A percentile compares a stretch with the other conserved stretches of the same genome.
Evolutionary conservation across 2,329 filamentous ascomycete species (phyloP).

Genomic region (Cyclaneusma minus): DNA sequence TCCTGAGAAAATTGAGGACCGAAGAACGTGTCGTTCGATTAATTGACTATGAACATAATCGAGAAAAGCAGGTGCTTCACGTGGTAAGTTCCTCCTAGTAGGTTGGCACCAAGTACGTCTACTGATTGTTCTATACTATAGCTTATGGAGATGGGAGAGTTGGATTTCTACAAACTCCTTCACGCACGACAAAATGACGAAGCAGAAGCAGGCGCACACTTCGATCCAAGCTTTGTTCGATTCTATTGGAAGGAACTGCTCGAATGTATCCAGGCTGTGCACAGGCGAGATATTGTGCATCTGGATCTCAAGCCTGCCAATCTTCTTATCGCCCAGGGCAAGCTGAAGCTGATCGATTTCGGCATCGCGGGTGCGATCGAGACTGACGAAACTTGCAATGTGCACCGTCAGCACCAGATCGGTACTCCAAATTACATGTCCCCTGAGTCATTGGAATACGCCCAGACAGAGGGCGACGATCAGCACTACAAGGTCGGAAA

Average conservation of each 20-base stretch:
- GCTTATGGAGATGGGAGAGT: constrained; percentile 96
- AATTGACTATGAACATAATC: constrained; percentile 86
- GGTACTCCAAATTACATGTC: constrained; percentile 99
- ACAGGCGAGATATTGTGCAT: constrained; percentile 84
- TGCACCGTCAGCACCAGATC: constrained; percentile 88
- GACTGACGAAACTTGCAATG: constrained; percentile 88
- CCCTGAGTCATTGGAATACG: constrained; percentile 64
- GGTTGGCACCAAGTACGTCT: not conserved
- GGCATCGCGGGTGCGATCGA: constrained; percentile 97
- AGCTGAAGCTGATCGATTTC: constrained; percentile 93
- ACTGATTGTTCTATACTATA: constrained; percentile 19
- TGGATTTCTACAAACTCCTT: constrained; percentile 79
- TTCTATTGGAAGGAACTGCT: constrained; percentile 99
- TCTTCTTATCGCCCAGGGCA: constrained; percentile 81
- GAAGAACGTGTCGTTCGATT: constrained; percentile 84
- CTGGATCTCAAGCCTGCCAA: constrained; percentile 96
- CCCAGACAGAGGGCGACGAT: constrained; percentile 24
- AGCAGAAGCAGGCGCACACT: constrained; percentile 52
- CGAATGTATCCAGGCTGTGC: constrained; percentile 80
- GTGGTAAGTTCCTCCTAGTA: constrained; percentile 40
- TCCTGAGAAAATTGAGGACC: constrained; percentile 65
- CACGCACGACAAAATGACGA: constrained; percentile 56
- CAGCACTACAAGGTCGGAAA: constrained; percentile 56
- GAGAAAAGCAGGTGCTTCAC: constrained; percentile 75
- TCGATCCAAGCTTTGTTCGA: constrained; percentile 85